Percentiles rank a stretch among this genome's conserved stretches.
Conservation (phyloP, 441 rosid genomes). For the Bruguiera hainesii region DNA sequence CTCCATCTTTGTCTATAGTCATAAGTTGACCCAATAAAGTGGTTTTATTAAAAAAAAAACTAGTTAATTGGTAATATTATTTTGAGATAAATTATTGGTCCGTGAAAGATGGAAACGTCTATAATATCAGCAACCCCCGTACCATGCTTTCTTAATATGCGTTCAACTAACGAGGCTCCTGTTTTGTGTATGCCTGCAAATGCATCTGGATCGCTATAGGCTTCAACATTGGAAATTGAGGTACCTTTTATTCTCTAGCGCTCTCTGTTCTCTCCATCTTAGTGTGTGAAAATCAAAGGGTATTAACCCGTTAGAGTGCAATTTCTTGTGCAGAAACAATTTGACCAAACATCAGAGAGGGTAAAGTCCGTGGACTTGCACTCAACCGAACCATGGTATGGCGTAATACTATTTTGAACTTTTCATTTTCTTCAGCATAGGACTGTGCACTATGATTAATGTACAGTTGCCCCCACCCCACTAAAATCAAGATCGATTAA, state of each 20-base stretch:
- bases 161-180: not conserved
- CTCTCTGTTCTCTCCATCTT: not conserved
- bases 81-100: too few species aligned
- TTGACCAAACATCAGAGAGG: constrained; percentile 80
- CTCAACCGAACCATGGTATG: constrained; percentile 91
- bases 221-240: constrained; percentile 13
- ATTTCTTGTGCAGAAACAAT: constrained; percentile 53
- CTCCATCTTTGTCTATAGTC: too few species aligned
- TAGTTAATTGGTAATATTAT: too few species aligned
- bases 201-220: not conserved
- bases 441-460: not conserved
- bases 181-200: not conserved
- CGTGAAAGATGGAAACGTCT: too few species aligned
- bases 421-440: constrained; percentile 1
- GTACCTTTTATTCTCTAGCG: not conserved
- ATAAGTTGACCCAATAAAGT: too few species aligned
- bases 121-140: not conserved
- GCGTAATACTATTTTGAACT: not conserved
- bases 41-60: too few species aligned
- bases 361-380: constrained; percentile 88
- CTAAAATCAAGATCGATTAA: too few species aligned
- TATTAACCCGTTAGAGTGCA: not conserved
- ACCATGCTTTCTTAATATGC: not conserved
- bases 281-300: not conserved
- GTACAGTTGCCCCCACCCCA: too few species aligned